Conservation (phyloP, 257 asterid genomes). For the Capsicum baccatum region DNA sequence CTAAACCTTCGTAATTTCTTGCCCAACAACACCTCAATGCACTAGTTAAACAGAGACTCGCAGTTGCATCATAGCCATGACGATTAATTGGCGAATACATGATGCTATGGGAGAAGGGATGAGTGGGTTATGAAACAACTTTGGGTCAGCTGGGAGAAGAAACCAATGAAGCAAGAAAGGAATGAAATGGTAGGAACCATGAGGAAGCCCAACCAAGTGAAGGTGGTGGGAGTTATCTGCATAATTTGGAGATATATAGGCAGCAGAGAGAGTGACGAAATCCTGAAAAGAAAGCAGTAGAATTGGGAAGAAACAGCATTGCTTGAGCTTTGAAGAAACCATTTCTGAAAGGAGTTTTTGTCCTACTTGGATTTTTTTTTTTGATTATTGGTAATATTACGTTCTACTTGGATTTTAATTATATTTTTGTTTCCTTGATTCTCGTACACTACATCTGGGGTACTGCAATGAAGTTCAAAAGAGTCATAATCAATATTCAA, state of each 20-base stretch:
- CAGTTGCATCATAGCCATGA: conserved; percentile 45
- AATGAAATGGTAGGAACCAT: conserved; percentile 57
- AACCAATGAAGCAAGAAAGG: conserved; percentile 62
- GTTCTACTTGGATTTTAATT: background rate
- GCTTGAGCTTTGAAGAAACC: conserved; percentile 60
- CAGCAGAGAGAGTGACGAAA: conserved; percentile 65
- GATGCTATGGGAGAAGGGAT: conserved; percentile 67
- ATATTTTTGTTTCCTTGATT: conserved; percentile 8
- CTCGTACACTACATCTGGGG: background rate
- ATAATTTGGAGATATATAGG: conserved; percentile 60
- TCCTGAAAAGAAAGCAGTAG: conserved; percentile 64
- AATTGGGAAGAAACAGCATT: conserved; percentile 60
- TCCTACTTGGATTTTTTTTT: background rate
- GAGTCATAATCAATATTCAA: background rate
- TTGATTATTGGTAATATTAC: no score
- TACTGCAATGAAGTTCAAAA: background rate
- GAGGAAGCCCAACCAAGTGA: conserved; percentile 66
- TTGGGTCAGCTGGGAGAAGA: conserved; percentile 61
- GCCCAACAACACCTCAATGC: conserved; percentile 49
- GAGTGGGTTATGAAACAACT: conserved; percentile 64
- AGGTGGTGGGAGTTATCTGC: conserved; percentile 67
- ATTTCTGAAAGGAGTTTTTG: conserved; percentile 24
- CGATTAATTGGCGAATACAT: conserved; percentile 50
- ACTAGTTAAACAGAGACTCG: conserved; percentile 53
- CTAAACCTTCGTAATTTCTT: conserved; percentile 31